Conservation (phyloP, 1,139 yeast genomes). For the Ashbya aceris region DNA sequence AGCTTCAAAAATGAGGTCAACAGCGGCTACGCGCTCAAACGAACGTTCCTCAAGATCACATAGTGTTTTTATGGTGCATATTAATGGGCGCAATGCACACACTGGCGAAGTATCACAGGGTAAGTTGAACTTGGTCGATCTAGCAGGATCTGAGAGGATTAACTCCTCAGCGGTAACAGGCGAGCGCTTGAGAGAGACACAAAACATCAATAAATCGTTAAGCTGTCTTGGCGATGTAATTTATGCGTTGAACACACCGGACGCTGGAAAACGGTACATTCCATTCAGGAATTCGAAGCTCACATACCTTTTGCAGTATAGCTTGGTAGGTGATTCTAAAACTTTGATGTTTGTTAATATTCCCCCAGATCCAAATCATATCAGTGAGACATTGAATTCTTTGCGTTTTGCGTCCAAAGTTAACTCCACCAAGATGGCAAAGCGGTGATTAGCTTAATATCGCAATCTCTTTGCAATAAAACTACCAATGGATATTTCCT, state of each 20-base stretch:
- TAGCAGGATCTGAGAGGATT: slow-evolving; percentile 89
- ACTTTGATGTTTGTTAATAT: slow-evolving; percentile 91
- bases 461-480: background rate
- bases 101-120: slow-evolving; percentile 51
- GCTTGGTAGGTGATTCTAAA: slow-evolving; percentile 78
- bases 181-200: slow-evolving; percentile 77
- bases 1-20: slow-evolving; percentile 58
- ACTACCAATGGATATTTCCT: no score
- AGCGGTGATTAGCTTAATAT: slow-evolving; percentile 5
- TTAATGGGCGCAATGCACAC: slow-evolving; percentile 44
- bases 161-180: slow-evolving; percentile 69
- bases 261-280: slow-evolving; percentile 33
- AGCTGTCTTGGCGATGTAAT: slow-evolving; percentile 91
- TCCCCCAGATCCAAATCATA: slow-evolving; percentile 56
- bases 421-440: slow-evolving; percentile 40
- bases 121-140: slow-evolving; percentile 62
- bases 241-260: slow-evolving; percentile 46
- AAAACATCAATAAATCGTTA: slow-evolving; percentile 78
- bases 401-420: slow-evolving; percentile 84
- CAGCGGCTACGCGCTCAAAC: slow-evolving; percentile 77
- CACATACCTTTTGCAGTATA: slow-evolving; percentile 75
- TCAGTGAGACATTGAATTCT: slow-evolving; percentile 73
- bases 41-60: slow-evolving; percentile 69
- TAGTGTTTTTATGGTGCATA: slow-evolving; percentile 60
- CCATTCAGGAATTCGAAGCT: slow-evolving; percentile 55